Percentiles rank a stretch among this genome's conserved stretches.
phyloP scores from a whole-genome alignment of 805 yeast species.

The Torulaspora quercuum region DNA sequence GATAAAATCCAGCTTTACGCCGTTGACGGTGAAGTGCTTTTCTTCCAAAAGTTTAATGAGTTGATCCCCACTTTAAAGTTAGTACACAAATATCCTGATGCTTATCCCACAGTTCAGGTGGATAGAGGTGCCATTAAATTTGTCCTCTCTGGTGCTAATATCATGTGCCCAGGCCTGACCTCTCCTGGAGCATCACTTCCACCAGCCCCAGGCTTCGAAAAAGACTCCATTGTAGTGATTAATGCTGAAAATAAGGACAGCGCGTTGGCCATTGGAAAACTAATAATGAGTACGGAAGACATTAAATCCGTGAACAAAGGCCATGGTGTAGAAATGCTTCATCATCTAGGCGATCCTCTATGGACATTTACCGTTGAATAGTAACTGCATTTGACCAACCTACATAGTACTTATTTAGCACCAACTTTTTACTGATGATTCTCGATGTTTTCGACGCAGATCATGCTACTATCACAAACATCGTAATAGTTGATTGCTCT shows the following conservation, averaged over 20 bases:
- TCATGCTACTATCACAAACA: slow-evolving; percentile 14
- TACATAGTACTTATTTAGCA: neutral
- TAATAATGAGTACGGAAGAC: slow-evolving; percentile 85
- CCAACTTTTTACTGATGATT: neutral
- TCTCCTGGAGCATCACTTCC: slow-evolving; percentile 82
- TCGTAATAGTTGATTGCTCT: slow-evolving; percentile 19
- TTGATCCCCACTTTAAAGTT: slow-evolving; percentile 70
- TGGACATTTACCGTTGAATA: slow-evolving; percentile 60
- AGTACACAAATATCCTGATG: slow-evolving; percentile 77
- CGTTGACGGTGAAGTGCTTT: slow-evolving; percentile 67
- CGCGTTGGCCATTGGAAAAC: slow-evolving; percentile 87
- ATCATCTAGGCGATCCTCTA: slow-evolving; percentile 85
- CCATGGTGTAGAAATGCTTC: slow-evolving; percentile 79
- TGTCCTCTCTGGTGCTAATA: slow-evolving; percentile 91
- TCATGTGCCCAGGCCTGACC: slow-evolving; percentile 95
- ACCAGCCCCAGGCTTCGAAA: slow-evolving; percentile 52
- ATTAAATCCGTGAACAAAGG: slow-evolving; percentile 81
- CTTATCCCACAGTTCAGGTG: slow-evolving; percentile 83
- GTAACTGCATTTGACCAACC: slow-evolving; percentile 3
- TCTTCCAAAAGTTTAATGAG: slow-evolving; percentile 77
- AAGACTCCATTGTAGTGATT: slow-evolving; percentile 71
- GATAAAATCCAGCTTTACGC: slow-evolving; percentile 79
- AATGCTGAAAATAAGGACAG: slow-evolving; percentile 91
- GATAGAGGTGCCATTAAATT: slow-evolving; percentile 96
- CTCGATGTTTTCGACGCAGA: slow-evolving; percentile 14